Percentiles rank a stretch among this genome's conserved stretches.
Conservation (phyloP, 495 filamentous ascomycete species). For the Elaphomyces granulatus region DNA sequence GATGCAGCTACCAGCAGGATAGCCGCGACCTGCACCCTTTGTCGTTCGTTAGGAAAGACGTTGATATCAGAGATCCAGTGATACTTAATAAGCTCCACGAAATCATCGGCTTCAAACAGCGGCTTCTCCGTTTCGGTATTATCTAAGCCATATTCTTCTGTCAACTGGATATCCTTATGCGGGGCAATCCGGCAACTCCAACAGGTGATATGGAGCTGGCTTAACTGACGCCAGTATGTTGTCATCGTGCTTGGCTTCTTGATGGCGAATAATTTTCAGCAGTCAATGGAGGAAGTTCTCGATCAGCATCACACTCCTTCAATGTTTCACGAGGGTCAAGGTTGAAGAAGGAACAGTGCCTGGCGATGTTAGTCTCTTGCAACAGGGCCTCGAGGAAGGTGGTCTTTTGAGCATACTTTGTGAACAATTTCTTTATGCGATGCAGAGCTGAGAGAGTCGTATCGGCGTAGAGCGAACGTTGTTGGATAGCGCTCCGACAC, state of each 20-base stretch:
- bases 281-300: conserved; percentile 4
- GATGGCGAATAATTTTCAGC: conserved; percentile 1
- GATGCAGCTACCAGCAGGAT: conserved; percentile 17
- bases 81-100: conserved; percentile 3
- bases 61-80: conserved; percentile 4
- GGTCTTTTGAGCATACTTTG: too few species aligned
- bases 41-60: conserved; percentile 4
- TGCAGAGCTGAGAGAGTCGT: too few species aligned
- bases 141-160: conserved; percentile 1
- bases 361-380: too few species aligned
- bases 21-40: conserved; percentile 4
- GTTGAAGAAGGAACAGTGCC: background rate
- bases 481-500: too few species aligned
- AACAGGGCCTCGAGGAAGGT: too few species aligned
- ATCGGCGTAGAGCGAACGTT: too few species aligned
- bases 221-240: conserved; percentile 3
- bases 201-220: conserved; percentile 6
- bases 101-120: conserved; percentile 3
- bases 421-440: too few species aligned
- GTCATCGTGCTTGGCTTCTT: conserved; percentile 3
- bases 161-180: background rate
- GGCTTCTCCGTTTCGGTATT: conserved; percentile 3
- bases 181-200: background rate
- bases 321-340: conserved; percentile 1
- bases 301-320: background rate